Conservation (phyloP, 1,284 basidiomycete genomes). For the Microbotryomycetes sp. region DNA sequence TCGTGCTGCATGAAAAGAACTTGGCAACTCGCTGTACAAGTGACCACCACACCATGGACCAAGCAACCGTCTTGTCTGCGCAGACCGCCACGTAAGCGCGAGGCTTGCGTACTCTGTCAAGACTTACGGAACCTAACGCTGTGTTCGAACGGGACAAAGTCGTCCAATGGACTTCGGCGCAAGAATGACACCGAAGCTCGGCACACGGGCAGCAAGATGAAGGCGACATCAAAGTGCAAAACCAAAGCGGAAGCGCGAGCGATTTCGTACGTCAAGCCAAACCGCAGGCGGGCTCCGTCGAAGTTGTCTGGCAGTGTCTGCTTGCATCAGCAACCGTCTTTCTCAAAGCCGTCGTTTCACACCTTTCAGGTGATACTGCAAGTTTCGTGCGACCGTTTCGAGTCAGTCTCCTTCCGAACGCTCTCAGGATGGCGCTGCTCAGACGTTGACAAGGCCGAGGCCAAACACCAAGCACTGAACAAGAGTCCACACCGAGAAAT, state of each 20-base stretch:
- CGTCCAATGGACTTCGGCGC: conserved; percentile 69
- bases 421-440: neutral
- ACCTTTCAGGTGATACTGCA: conserved; percentile 49
- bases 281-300: conserved; percentile 18
- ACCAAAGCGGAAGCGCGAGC: conserved; percentile 76
- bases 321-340: neutral
- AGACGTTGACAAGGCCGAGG: conserved; percentile 60
- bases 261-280: conserved; percentile 50
- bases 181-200: conserved; percentile 80
- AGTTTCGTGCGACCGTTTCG: no score
- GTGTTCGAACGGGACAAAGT: conserved; percentile 57
- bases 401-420: no score
- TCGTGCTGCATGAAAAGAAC: conserved; percentile 49
- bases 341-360: neutral
- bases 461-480: conserved; percentile 64
- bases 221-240: conserved; percentile 76
- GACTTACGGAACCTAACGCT: conserved; percentile 29
- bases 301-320: conserved; percentile 31
- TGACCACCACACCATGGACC: conserved; percentile 70
- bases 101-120: no score
- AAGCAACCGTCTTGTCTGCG: conserved; percentile 67
- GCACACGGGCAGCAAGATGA: conserved; percentile 85
- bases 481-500: conserved; percentile 67
- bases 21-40: conserved; percentile 65
- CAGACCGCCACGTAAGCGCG: neutral